Conservation (phyloP, 257 asterid genomes). For the Verbascum thapsus region DNA sequence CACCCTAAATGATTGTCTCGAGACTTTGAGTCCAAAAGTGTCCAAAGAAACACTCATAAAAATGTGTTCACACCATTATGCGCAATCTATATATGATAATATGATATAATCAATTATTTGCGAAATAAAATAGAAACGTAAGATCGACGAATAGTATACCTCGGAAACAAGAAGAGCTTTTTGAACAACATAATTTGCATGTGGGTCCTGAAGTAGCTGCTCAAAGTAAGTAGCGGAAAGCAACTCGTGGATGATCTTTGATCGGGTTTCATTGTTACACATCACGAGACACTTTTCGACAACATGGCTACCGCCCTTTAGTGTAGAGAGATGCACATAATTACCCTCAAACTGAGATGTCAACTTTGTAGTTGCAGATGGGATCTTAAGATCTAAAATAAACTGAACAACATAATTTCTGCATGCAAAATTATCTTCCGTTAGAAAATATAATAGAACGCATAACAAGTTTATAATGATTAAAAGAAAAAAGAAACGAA, state of each 20-base stretch:
- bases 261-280: conserved; percentile 49
- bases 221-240: conserved; percentile 68
- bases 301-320: conserved; percentile 91
- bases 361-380: conserved; percentile 61
- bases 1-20: no score
- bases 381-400: conserved; percentile 69
- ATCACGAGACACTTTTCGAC: conserved; percentile 76
- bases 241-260: conserved; percentile 73
- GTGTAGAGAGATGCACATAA: conserved; percentile 72
- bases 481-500: background rate
- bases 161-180: conserved; percentile 75
- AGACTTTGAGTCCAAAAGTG: no score
- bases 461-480: background rate
- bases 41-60: no score
- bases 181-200: conserved; percentile 91
- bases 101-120: background rate
- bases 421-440: conserved; percentile 28
- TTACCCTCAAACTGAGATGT: conserved; percentile 68
- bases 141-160: conserved; percentile 43
- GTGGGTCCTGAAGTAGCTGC: conserved; percentile 94
- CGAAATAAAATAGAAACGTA: conserved; percentile 13
- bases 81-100: background rate
- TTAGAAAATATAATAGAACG: conserved; percentile 1
- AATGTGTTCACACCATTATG: no score
- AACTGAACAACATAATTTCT: conserved; percentile 92